A percentile compares a stretch with the other conserved stretches of the same genome.
Evolutionary conservation across 225 moss, liverwort and hornwort genomes (phyloP).

Genomic region (Pseudoscleropodium purum): DNA sequence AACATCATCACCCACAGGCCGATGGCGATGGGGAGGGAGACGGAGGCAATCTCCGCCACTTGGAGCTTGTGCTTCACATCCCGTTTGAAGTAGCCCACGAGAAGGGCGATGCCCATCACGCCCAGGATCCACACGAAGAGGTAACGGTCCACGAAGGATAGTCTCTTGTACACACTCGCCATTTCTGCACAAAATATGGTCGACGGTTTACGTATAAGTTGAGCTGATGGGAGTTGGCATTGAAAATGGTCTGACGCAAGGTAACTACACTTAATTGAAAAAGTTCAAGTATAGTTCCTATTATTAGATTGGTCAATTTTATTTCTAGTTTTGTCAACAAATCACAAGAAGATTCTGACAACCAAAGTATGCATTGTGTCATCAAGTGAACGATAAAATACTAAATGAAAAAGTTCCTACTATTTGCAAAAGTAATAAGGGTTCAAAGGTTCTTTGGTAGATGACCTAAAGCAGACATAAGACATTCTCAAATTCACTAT

Average conservation of each 20-base stretch:
- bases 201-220: not conserved
- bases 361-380: not conserved
- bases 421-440: not conserved
- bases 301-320: not conserved
- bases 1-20: conserved; percentile 96
- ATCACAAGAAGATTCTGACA: not conserved
- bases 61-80: conserved; percentile 49
- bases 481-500: not conserved
- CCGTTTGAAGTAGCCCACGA: conserved; percentile 57
- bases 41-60: conserved; percentile 53
- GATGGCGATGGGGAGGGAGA: conserved; percentile 78
- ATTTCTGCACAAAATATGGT: conserved; percentile 10
- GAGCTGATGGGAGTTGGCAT: not conserved
- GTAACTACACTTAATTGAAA: not conserved
- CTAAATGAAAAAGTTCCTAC: not conserved
- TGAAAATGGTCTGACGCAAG: not conserved
- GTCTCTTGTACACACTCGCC: conserved; percentile 46
- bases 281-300: not conserved
- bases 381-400: not conserved
- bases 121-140: conserved; percentile 73
- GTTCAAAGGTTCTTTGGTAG: not conserved
- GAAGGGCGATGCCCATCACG: conserved; percentile 73
- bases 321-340: not conserved
- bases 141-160: conserved; percentile 64
- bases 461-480: not conserved